These are phyloP conservation scores for Alternaria rosae DNA, from an alignment of 2,329 filamentous ascomycete species.

Conservation along the genomic window DNA sequence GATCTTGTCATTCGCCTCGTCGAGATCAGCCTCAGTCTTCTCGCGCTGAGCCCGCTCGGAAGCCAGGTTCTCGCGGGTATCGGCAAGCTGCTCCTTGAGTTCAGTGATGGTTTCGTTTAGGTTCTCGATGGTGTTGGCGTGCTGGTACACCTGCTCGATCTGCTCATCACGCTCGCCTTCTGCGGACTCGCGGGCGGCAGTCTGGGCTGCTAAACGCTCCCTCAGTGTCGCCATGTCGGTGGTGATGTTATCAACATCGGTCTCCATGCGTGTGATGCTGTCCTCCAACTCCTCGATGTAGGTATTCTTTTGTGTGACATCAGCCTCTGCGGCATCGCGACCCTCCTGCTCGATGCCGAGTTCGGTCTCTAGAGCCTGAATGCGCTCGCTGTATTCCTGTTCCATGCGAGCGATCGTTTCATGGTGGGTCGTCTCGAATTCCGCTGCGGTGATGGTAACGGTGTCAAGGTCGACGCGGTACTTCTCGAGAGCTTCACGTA, in stretches of 20 bases:
- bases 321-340: conserved; percentile 50
- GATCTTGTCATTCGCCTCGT: conserved; percentile 52
- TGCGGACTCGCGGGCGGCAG: conserved; percentile 38
- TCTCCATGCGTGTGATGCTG: conserved; percentile 47
- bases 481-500: conserved; percentile 49
- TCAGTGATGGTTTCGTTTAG: conserved; percentile 46
- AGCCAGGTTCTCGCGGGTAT: conserved; percentile 48
- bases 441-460: conserved; percentile 47
- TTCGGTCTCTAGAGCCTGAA: conserved; percentile 48
- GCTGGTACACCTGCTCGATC: conserved; percentile 42
- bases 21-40: conserved; percentile 53
- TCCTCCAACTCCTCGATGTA: conserved; percentile 52
- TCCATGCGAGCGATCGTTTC: conserved; percentile 50
- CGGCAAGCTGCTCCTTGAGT: conserved; percentile 49
- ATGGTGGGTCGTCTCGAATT: conserved; percentile 51
- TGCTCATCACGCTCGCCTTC: conserved; percentile 52
- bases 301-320: conserved; percentile 48
- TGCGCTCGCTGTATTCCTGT: conserved; percentile 46
- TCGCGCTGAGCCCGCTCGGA: conserved; percentile 55
- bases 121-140: conserved; percentile 45
- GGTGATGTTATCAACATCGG: conserved; percentile 44
- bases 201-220: conserved; percentile 46
- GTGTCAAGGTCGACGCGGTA: conserved; percentile 51
- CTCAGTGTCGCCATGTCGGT: conserved; percentile 44
- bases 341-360: conserved; percentile 48